Base-by-base conservation (phyloP, 2,329 filamentous ascomycete species). In the Chaetomiaceae sp. region DNA sequence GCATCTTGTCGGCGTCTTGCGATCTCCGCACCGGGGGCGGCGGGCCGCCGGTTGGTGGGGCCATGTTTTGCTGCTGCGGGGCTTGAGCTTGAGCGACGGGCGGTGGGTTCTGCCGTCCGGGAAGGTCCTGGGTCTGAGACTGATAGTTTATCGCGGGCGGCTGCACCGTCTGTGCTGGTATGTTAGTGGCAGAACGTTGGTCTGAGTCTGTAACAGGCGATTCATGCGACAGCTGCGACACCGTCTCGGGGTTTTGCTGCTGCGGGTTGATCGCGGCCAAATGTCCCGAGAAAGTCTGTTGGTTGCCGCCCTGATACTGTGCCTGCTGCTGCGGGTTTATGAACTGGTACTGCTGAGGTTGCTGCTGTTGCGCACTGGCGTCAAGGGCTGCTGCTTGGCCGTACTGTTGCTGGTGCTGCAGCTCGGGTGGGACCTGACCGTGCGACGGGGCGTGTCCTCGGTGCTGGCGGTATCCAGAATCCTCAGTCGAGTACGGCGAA, bases 171-270 rank as follows among this genome's bases (percentile, higher is more conserved):
- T 77, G 73, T 21, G 45, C 49, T 48, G 52, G 55, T 9, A 71
- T 62, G 58, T 70, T 71, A 57, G 57, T 59, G 23, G 68, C 64
- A 56, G 71, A 64, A 42, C 62, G 64, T 51, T 71, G 69, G 55
- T 80, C 78, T 34, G 71, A 71, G 57, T 82, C 80, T 37, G 72
- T 70, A 16, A 75, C 65, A 32, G 76, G 77, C 30, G 81, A 84
- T 54, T 85, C 82, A 72, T 79, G 75, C 64, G 82, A 85, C 60
- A 82, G 65, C 66, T 84, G 81, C 6, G 81, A 85, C 33, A 81
- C 67, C 5, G 81, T 82, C 66, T 85, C 82, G 25, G 79, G 69
- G 62, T 82, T 84, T 51, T 71, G 71, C 33, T 68, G 70, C 57
- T 74, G 72, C 33, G 69, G 62, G 57, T 63, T 68, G 57, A n/a